Conservation (phyloP, 2,329 filamentous ascomycete genomes). For the Scedosporium boydii region DNA sequence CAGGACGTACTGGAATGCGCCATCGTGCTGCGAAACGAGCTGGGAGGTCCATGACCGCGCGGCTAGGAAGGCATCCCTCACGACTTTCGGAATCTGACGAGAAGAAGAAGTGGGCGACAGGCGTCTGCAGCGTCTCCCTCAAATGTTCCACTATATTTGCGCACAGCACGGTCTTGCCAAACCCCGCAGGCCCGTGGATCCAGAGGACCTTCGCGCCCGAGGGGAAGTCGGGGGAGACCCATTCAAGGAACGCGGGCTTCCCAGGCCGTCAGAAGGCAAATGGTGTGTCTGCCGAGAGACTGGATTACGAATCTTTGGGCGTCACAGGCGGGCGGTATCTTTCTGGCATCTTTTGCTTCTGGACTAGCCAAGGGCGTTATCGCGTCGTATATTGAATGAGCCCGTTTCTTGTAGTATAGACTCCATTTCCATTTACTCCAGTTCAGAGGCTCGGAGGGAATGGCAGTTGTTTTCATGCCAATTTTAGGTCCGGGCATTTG, state of each 20-base stretch:
- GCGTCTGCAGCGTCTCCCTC: accelerated
- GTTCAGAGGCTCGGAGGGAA: no score
- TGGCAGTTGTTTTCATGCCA: no score
- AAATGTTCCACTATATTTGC: conserved; percentile 19
- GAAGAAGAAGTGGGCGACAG: conserved; percentile 22
- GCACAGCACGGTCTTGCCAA: conserved; percentile 24
- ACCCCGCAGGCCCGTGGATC: conserved; percentile 21
- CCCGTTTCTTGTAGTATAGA: no score
- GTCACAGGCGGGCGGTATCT: not conserved
- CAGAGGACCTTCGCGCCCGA: conserved; percentile 15
- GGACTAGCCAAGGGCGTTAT: no score
- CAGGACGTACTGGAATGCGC: conserved; percentile 10
- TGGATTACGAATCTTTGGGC: not conserved
- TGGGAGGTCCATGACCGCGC: conserved; percentile 22
- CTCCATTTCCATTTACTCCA: no score
- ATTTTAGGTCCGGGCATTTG: no score
- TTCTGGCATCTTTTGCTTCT: no score
- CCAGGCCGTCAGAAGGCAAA: not conserved
- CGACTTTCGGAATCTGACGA: conserved; percentile 17
- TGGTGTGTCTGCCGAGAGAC: not conserved
- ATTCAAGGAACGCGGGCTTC: conserved; percentile 9
- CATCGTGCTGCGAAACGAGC: conserved; percentile 6
- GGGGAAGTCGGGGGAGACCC: conserved; percentile 10
- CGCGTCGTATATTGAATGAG: no score
- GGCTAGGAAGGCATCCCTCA: conserved; percentile 14